phyloP scores from a whole-genome alignment of 305 asterid species.

The Withania somnifera region DNA sequence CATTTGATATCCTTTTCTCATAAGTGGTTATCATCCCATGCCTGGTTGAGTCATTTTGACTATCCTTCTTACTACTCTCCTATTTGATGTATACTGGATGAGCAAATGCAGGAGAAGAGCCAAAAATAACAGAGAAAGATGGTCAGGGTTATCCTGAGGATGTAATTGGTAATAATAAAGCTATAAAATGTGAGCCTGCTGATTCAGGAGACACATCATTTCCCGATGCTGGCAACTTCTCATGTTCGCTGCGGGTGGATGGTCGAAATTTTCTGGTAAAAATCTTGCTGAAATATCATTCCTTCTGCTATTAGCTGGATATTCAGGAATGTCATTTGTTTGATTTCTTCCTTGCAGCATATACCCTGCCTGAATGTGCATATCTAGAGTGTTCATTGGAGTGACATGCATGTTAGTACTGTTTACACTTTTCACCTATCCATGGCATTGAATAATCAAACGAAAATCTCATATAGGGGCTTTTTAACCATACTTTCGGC shows the following conservation, averaged over 20 bases:
- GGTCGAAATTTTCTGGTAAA: conserved; percentile 11
- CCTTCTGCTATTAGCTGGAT: not conserved
- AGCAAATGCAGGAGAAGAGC: not conserved
- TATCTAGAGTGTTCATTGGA: not conserved
- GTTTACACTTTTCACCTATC: not conserved
- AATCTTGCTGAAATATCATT: not conserved
- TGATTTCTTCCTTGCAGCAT: not conserved
- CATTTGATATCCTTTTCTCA: not conserved
- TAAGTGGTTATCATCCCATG: not conserved
- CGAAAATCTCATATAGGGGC: not conserved
- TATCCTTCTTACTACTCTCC: not conserved
- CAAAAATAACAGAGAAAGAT: not conserved
- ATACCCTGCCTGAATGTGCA: not conserved
- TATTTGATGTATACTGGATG: not conserved
- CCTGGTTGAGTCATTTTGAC: not conserved
- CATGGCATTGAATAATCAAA: not conserved
- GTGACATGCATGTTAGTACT: not conserved
- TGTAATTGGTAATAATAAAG: not conserved
- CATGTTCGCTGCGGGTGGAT: conserved; percentile 8
- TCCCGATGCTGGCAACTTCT: not conserved
- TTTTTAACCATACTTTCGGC: not conserved
- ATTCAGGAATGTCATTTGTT: conserved; percentile 1
- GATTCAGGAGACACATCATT: conserved; percentile 3
- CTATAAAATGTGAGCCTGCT: conserved; percentile 14
- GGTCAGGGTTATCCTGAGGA: not conserved